A percentile compares a stretch with the other conserved stretches of the same genome.
Evolutionary conservation across 257 asterid genomes (phyloP).

Genomic region (Capsicum baccatum): DNA sequence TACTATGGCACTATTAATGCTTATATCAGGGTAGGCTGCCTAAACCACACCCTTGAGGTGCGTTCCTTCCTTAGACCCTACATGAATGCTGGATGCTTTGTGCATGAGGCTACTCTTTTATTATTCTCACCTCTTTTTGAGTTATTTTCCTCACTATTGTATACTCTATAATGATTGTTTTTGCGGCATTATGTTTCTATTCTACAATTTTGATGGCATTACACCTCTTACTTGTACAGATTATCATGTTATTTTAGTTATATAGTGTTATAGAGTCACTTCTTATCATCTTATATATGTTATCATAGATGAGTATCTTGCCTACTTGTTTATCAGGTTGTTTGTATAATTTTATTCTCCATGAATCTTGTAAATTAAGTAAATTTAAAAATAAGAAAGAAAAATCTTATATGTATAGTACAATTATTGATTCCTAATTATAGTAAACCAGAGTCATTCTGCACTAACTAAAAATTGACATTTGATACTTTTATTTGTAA

Average conservation of each 20-base stretch:
- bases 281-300: not conserved
- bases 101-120: not conserved
- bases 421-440: not conserved
- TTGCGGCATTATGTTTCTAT: not conserved
- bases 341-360: not conserved
- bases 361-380: not conserved
- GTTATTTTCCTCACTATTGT: not conserved
- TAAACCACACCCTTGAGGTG: not conserved
- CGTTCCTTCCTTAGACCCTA: not conserved
- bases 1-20: not conserved
- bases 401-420: too few species aligned
- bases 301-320: not conserved
- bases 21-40: not conserved
- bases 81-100: not conserved
- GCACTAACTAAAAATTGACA: not conserved
- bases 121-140: not conserved
- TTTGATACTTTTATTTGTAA: not conserved
- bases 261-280: not conserved
- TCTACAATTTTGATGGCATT: not conserved
- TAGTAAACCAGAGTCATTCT: not conserved
- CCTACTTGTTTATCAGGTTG: not conserved
- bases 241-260: not conserved
- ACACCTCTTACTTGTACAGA: slow-evolving; percentile 17
- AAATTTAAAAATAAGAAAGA: too few species aligned
- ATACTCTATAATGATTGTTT: not conserved